Conservation (phyloP, 1,139 yeast genomes). For the Geotrichum aggregatum region DNA sequence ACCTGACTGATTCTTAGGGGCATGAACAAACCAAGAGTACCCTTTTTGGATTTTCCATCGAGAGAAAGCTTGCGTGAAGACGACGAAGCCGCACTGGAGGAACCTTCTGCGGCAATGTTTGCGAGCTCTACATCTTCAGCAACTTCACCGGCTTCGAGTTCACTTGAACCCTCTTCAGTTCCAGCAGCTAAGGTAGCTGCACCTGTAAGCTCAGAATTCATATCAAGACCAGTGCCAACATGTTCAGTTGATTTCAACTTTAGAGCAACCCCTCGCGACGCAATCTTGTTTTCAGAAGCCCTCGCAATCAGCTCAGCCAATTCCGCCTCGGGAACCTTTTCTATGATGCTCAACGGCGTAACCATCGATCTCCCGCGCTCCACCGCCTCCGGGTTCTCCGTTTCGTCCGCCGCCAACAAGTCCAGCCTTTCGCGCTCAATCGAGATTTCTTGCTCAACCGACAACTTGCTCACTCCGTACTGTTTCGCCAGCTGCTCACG, state of each 20-base stretch:
- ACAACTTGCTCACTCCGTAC: constrained; percentile 44
- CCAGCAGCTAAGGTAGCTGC: constrained; percentile 6
- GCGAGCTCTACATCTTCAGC: background rate
- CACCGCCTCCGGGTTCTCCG: constrained; percentile 45
- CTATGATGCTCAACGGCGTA: constrained; percentile 71
- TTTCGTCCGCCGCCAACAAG: constrained; percentile 48
- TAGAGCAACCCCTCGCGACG: constrained; percentile 8
- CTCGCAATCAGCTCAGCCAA: constrained; percentile 26
- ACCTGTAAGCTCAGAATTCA: constrained; percentile 18
- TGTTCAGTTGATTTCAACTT: constrained; percentile 35
- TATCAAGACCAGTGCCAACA: constrained; percentile 37
- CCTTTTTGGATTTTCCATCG: constrained; percentile 22
- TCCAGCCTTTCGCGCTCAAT: constrained; percentile 60
- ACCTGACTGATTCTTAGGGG: constrained; percentile 71
- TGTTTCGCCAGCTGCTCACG: constrained; percentile 40
- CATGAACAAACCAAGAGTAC: constrained; percentile 40
- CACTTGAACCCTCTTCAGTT: background rate
- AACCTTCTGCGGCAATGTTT: too few species aligned
- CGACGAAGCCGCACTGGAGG: background rate
- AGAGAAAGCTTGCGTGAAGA: background rate
- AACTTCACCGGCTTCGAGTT: background rate
- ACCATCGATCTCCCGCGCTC: constrained; percentile 55
- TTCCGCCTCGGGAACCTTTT: constrained; percentile 32
- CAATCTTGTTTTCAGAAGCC: constrained; percentile 17
- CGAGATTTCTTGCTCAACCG: constrained; percentile 68